These are phyloP conservation scores for Linum tenue DNA, from an alignment of 345 rosid species.

Conservation along the genomic window DNA sequence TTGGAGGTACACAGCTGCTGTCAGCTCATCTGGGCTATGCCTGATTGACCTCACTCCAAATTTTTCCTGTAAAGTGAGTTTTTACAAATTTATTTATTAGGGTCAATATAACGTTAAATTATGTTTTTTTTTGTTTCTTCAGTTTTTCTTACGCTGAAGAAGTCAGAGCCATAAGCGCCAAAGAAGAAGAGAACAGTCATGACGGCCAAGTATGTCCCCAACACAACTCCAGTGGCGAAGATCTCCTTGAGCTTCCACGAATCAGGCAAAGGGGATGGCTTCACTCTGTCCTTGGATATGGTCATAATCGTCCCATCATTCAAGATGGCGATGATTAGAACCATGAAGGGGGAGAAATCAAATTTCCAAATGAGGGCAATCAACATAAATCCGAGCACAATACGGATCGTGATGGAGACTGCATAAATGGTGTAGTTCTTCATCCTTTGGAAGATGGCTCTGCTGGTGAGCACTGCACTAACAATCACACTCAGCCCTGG, in stretches of 20 bases:
- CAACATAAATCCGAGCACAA: constrained; percentile 75
- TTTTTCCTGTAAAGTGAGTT: constrained; percentile 36
- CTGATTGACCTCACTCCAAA: constrained; percentile 65
- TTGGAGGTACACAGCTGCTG: constrained; percentile 86
- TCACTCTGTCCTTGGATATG: constrained; percentile 71
- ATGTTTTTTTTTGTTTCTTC: neutral
- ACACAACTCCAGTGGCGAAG: constrained; percentile 73
- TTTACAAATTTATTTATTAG: neutral
- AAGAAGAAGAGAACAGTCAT: constrained; percentile 90
- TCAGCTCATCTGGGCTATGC: constrained; percentile 39
- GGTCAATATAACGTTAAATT: neutral
- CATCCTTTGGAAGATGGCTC: constrained; percentile 96
- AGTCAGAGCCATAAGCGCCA: constrained; percentile 49
- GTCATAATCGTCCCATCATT: constrained; percentile 91
- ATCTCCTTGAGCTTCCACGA: constrained; percentile 89
- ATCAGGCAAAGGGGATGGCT: constrained; percentile 79
- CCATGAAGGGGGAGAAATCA: constrained; percentile 96
- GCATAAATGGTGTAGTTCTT: constrained; percentile 97
- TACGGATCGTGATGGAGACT: constrained; percentile 83
- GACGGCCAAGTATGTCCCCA: constrained; percentile 72
- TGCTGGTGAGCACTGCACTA: constrained; percentile 88
- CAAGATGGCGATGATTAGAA: constrained; percentile 72
- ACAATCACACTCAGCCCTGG: constrained; percentile 92
- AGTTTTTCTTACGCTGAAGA: constrained; percentile 54
- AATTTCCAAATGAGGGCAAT: constrained; percentile 90